Conservation (phyloP, 495 filamentous ascomycete genomes). For the Penicillium longicatenatum region DNA sequence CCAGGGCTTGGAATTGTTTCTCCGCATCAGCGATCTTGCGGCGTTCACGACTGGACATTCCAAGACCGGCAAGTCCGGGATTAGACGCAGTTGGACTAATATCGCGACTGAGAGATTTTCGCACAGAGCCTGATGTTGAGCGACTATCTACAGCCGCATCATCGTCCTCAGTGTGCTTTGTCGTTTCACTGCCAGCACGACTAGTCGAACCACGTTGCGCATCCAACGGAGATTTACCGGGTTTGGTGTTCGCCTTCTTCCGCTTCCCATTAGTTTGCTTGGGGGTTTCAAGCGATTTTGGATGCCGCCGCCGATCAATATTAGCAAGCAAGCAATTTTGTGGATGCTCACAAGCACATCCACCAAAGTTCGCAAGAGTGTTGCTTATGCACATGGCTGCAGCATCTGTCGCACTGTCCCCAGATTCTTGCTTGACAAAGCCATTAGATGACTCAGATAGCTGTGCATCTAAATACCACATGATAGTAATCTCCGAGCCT, state of each 20-base stretch:
- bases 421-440: slow-evolving; percentile 47
- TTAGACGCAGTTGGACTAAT: slow-evolving; percentile 60
- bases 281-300: slow-evolving; percentile 43
- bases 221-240: slow-evolving; percentile 65
- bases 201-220: slow-evolving; percentile 68
- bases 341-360: slow-evolving; percentile 76
- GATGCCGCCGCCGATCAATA: slow-evolving; percentile 67
- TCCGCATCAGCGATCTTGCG: slow-evolving; percentile 85
- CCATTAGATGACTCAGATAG: slow-evolving; percentile 48
- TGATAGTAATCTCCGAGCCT: slow-evolving; percentile 63
- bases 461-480: slow-evolving; percentile 63
- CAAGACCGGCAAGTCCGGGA: slow-evolving; percentile 45
- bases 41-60: slow-evolving; percentile 82
- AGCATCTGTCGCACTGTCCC: slow-evolving; percentile 47
- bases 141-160: slow-evolving; percentile 54
- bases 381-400: slow-evolving; percentile 63
- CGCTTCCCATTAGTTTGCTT: slow-evolving; percentile 49
- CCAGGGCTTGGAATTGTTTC: slow-evolving; percentile 65
- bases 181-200: slow-evolving; percentile 72
- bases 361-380: slow-evolving; percentile 82
- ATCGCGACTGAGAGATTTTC: slow-evolving; percentile 79
- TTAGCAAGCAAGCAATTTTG: slow-evolving; percentile 68
- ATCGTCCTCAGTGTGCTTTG: slow-evolving; percentile 50
- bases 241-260: slow-evolving; percentile 62
- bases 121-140: slow-evolving; percentile 73